Evolutionary conservation across 1,139 yeast genomes (phyloP).

Genomic region (Diutina ranongensis): DNA sequence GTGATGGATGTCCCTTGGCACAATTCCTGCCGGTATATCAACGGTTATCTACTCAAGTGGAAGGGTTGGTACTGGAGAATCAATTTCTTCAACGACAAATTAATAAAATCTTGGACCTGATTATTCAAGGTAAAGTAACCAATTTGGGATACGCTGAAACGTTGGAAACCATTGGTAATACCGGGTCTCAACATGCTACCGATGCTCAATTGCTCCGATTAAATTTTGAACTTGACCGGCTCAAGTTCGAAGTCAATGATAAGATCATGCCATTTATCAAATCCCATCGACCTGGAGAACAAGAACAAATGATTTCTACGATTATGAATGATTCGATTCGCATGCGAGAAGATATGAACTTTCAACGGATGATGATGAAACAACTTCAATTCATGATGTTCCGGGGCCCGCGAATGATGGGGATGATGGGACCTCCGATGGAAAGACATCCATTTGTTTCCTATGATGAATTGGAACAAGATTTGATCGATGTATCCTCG

Average conservation of each 20-base stretch:
- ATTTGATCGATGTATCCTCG: not conserved
- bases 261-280: conserved; percentile 28
- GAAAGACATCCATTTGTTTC: not conserved
- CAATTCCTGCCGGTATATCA: not conserved
- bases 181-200: conserved; percentile 3
- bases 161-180: conserved; percentile 29
- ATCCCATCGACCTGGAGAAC: conserved; percentile 11
- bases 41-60: not conserved
- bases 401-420: conserved; percentile 3
- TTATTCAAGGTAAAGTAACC: conserved; percentile 40
- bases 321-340: conserved; percentile 32
- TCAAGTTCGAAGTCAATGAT: conserved; percentile 32
- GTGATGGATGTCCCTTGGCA: not conserved
- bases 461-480: not conserved
- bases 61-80: conserved; percentile 12
- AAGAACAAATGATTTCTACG: conserved; percentile 18
- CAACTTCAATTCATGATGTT: conserved; percentile 40
- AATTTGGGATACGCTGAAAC: conserved; percentile 39
- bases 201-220: conserved; percentile 9
- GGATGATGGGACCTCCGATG: not conserved
- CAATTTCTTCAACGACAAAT: conserved; percentile 30
- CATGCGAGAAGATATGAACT: conserved; percentile 37
- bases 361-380: conserved; percentile 36
- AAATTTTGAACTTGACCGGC: conserved; percentile 28
- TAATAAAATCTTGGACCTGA: conserved; percentile 34